phyloP scores from a whole-genome alignment of 108 stramenopile genomes.

The Nitzschia sp. region DNA sequence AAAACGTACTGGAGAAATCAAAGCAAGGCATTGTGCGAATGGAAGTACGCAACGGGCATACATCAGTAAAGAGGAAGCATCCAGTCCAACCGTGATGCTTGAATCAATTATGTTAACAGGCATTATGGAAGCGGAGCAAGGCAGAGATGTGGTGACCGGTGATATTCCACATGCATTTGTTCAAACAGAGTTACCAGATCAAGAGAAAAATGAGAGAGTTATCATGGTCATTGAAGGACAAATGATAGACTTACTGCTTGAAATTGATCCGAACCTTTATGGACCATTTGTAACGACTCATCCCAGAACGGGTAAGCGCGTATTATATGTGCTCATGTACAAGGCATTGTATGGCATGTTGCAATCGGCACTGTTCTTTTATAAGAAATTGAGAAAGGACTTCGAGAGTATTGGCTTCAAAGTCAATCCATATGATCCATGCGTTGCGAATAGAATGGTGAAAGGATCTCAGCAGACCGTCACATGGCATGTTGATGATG shows the following conservation, averaged over 20 bases:
- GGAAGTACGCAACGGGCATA: conserved; percentile 39
- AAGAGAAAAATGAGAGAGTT: conserved; percentile 27
- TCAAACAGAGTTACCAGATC: conserved; percentile 32
- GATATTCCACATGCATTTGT: conserved; percentile 55
- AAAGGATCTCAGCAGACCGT: conserved; percentile 44
- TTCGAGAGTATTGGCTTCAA: conserved; percentile 22
- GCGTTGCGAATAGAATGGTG: conserved; percentile 31
- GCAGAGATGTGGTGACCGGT: conserved; percentile 38
- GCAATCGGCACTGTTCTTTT: conserved; percentile 30
- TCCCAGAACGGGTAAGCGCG: conserved; percentile 20
- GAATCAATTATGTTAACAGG: conserved; percentile 36
- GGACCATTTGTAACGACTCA: conserved; percentile 8
- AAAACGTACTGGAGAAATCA: conserved; percentile 22
- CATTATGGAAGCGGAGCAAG: conserved; percentile 34
- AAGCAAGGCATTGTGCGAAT: conserved; percentile 35
- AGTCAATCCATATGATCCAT: conserved; percentile 43
- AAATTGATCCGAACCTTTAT: conserved; percentile 37
- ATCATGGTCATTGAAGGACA: conserved; percentile 19
- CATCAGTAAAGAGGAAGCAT: conserved; percentile 33
- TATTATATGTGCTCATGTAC: conserved; percentile 24
- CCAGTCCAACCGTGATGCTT: conserved; percentile 38
- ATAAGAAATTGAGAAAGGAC: conserved; percentile 25
- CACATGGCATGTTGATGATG: conserved; percentile 44
- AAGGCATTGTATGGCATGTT: conserved; percentile 46
- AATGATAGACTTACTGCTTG: conserved; percentile 27